A percentile compares a stretch with the other conserved stretches of the same genome.
Conservation (phyloP, 441 rosid species). For the Eutrema salsugineum region DNA sequence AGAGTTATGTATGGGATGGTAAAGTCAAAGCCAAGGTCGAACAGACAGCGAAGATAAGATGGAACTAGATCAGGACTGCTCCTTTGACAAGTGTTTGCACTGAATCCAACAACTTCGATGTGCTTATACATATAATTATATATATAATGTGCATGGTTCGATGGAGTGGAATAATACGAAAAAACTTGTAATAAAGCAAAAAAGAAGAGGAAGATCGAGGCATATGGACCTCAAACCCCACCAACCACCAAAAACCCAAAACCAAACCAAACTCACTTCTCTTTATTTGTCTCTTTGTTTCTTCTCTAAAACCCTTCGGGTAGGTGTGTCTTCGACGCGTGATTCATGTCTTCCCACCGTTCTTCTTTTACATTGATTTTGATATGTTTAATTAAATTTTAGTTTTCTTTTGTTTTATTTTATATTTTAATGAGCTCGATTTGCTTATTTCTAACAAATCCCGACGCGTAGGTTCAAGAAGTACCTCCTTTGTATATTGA, state of each 20-base stretch:
- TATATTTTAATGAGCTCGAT: background rate
- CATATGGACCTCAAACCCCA: conserved; percentile 33
- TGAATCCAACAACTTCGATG: conserved; percentile 26
- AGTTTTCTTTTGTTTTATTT: background rate
- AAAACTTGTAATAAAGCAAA: background rate
- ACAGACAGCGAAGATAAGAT: conserved; percentile 29
- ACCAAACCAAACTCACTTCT: conserved; percentile 30
- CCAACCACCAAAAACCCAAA: conserved; percentile 29
- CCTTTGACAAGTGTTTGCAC: conserved; percentile 37
- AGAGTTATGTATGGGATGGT: background rate
- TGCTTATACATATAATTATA: background rate
- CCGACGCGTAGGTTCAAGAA: conserved; percentile 9
- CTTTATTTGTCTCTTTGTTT: conserved; percentile 25
- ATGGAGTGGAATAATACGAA: background rate
- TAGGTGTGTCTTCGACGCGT: conserved; percentile 28
- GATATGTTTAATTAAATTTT: background rate
- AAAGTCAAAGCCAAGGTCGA: conserved; percentile 37
- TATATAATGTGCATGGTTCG: conserved; percentile 11
- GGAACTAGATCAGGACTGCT: conserved; percentile 32
- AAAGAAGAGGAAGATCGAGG: conserved; percentile 13
- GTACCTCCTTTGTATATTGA: background rate
- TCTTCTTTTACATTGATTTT: conserved; percentile 13
- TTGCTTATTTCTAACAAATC: background rate
- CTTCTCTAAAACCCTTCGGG: conserved; percentile 18
- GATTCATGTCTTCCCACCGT: conserved; percentile 24